These are phyloP conservation scores for Cercospora brassicicola DNA, from an alignment of 2,329 filamentous ascomycete species.

Conservation along the genomic window DNA sequence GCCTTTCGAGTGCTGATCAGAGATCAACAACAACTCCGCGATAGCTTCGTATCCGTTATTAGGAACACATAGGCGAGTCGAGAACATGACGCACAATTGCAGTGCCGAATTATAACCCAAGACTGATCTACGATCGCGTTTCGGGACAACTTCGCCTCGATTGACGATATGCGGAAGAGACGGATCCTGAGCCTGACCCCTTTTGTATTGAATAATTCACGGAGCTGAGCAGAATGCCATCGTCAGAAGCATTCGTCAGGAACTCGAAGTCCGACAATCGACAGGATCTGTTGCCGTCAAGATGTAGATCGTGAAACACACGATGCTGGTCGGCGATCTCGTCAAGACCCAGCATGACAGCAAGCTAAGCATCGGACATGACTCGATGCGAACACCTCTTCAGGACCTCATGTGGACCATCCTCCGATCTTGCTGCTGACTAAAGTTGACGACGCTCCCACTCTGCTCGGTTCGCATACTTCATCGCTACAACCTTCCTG, in stretches of 20 bases:
- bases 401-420: not conserved
- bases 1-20: not conserved
- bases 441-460: not conserved
- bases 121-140: conserved; percentile 1
- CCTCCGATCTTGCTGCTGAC: not conserved
- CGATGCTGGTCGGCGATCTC: conserved; percentile 1
- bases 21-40: not conserved
- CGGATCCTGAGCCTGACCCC: not conserved
- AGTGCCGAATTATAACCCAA: not conserved
- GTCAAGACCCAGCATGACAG: not conserved
- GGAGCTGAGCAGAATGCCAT: not conserved
- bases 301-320: not conserved
- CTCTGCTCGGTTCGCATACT: not conserved
- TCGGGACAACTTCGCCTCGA: conserved; percentile 1
- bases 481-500: not conserved
- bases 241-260: not conserved
- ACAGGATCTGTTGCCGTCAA: not conserved
- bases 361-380: not conserved
- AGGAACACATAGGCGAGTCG: not conserved
- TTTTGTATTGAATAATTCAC: not conserved
- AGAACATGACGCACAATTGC: not conserved
- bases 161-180: not conserved
- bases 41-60: not conserved
- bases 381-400: not conserved
- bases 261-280: not conserved